These are phyloP conservation scores for Dioscorea dumetorum DNA, from an alignment of 106 monocot genomes.

Conservation along the genomic window DNA sequence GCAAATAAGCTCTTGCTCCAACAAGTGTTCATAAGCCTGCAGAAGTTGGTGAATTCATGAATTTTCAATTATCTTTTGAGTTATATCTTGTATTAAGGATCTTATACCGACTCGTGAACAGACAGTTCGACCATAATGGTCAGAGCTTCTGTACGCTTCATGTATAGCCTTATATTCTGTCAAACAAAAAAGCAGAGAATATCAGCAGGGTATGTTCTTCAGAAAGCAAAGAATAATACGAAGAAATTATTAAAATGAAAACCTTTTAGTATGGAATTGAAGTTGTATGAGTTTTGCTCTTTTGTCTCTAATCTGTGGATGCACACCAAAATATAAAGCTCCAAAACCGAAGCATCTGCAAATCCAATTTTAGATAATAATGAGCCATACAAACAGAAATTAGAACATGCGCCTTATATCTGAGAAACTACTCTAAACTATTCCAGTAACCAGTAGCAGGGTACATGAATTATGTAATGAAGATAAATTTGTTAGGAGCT, in stretches of 20 bases:
- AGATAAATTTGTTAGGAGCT: no score
- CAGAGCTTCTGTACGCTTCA: slow-evolving; percentile 78
- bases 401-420: no score
- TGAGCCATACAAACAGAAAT: background rate
- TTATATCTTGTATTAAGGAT: background rate
- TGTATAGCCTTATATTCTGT: slow-evolving; percentile 86
- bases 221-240: background rate
- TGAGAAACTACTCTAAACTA: no score
- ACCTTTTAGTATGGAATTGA: slow-evolving; percentile 90
- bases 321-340: slow-evolving; percentile 91
- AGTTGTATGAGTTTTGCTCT: slow-evolving; percentile 36
- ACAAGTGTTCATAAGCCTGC: slow-evolving; percentile 91
- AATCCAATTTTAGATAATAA: background rate
- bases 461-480: no score
- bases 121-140: slow-evolving; percentile 44
- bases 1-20: slow-evolving; percentile 59
- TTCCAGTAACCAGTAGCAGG: no score
- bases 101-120: slow-evolving; percentile 49
- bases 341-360: slow-evolving; percentile 73
- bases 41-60: background rate
- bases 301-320: slow-evolving; percentile 73
- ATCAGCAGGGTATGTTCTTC: slow-evolving; percentile 4
- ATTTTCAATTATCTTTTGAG: no score
- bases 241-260: no score
- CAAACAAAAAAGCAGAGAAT: background rate